Conservation (phyloP, 306 rosid genomes). For the Cicer arietinum region DNA sequence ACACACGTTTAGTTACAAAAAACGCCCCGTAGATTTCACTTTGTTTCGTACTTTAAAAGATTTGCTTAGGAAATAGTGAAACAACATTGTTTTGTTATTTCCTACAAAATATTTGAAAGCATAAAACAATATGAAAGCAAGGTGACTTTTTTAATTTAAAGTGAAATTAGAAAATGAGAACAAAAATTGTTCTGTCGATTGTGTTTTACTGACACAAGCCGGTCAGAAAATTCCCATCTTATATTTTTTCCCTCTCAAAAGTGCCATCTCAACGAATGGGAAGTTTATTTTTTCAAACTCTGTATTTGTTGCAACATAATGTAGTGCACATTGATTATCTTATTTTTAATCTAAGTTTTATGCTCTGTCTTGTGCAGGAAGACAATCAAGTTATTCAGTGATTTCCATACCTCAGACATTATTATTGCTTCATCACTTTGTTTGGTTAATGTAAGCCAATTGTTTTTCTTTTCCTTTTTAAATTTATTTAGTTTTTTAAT, state of each 20-base stretch:
- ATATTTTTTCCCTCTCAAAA: conserved; percentile 12
- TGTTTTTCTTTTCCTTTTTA: neutral
- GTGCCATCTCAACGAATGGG: conserved; percentile 9
- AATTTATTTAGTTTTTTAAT: conserved; percentile 29
- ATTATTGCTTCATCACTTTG: conserved; percentile 87
- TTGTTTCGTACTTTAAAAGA: neutral
- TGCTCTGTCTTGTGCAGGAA: conserved; percentile 57
- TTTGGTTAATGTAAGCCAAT: conserved; percentile 66
- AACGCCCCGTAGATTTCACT: neutral
- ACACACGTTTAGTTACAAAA: neutral
- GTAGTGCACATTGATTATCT: conserved; percentile 29
- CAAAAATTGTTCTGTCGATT: neutral
- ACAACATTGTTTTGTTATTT: neutral
- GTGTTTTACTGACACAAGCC: conserved; percentile 3
- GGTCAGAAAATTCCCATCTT: neutral
- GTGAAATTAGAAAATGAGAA: neutral
- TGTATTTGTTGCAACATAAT: conserved; percentile 3
- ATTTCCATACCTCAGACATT: conserved; percentile 87
- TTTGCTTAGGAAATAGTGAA: neutral
- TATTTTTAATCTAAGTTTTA: neutral
- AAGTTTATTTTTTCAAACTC: conserved; percentile 15
- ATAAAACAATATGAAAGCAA: neutral
- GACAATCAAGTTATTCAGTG: conserved; percentile 82
- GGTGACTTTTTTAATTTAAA: neutral
- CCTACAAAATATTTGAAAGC: neutral